Evolutionary conservation across 441 rosid genomes (phyloP).

Genomic region (Brassica hybrid): DNA sequence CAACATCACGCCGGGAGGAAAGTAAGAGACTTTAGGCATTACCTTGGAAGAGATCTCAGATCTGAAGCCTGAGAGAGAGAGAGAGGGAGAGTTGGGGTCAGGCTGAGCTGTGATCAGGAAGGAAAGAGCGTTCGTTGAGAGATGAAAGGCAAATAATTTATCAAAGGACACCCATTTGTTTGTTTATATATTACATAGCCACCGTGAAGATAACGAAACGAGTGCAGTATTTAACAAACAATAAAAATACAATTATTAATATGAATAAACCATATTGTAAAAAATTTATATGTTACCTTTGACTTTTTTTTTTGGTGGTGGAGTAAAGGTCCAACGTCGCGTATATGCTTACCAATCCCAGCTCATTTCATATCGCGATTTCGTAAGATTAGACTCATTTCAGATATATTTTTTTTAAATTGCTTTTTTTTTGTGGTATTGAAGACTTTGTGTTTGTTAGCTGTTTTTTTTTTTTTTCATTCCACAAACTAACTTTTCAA

Average conservation of each 20-base stretch:
- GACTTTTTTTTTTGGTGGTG: constrained; percentile 17
- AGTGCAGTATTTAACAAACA: not conserved
- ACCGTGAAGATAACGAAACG: not conserved
- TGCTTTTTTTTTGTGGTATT: not conserved
- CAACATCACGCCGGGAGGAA: not conserved
- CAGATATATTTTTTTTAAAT: not conserved
- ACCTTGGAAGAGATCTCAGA: constrained; percentile 44
- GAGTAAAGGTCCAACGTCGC: constrained; percentile 32
- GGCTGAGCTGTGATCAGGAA: constrained; percentile 39
- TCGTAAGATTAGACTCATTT: no score
- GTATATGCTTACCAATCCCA: not conserved
- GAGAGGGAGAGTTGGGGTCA: constrained; percentile 23
- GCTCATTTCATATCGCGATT: not conserved
- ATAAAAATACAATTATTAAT: no score
- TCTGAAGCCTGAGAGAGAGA: constrained; percentile 20
- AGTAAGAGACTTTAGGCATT: constrained; percentile 4
- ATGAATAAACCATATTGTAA: constrained; percentile 2
- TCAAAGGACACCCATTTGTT: not conserved
- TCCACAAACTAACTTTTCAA: constrained; percentile 26
- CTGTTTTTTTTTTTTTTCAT: constrained; percentile 7
- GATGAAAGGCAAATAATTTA: constrained; percentile 21
- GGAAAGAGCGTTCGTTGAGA: constrained; percentile 15
- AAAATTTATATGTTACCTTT: constrained; percentile 5
- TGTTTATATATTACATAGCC: not conserved
- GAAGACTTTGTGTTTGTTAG: constrained; percentile 20